A percentile compares a stretch with the other conserved stretches of the same genome.
These are phyloP conservation scores for Sporothrix schenckii DNA, from an alignment of 2,329 filamentous ascomycete species.

Conservation along the genomic window DNA sequence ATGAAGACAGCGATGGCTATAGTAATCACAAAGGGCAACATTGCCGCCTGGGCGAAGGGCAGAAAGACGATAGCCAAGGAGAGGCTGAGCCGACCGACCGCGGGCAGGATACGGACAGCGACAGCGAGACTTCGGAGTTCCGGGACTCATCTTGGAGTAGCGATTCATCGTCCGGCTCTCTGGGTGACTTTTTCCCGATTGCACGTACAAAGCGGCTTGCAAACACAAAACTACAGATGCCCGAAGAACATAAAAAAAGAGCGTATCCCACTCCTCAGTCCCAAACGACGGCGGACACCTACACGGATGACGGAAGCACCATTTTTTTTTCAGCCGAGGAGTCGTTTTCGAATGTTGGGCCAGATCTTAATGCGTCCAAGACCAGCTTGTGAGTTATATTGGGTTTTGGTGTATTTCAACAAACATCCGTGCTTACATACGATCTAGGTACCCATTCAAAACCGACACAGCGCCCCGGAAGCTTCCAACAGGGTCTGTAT, in stretches of 20 bases:
- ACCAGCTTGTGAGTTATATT: neutral
- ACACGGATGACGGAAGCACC: conserved; percentile 32
- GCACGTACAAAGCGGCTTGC: conserved; percentile 14
- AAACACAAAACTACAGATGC: neutral
- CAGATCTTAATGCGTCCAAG: neutral
- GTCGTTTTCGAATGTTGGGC: conserved; percentile 1
- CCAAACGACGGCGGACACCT: neutral
- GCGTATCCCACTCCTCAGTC: neutral
- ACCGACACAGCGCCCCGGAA: neutral
- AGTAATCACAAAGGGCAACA: neutral
- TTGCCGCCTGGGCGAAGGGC: neutral
- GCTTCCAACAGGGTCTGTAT: too few species aligned
- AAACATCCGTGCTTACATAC: neutral
- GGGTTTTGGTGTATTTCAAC: neutral
- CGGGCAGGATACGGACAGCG: conserved; percentile 1
- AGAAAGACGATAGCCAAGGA: neutral
- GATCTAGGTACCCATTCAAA: neutral
- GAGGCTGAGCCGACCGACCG: neutral
- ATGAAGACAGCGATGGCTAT: neutral
- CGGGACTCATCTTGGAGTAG: conserved; percentile 23
- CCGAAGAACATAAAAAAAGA: neutral
- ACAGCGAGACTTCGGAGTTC: conserved; percentile 32
- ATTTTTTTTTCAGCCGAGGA: conserved; percentile 36
- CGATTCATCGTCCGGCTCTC: conserved; percentile 15
- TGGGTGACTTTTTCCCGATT: conserved; percentile 27